Evolutionary conservation across 192 early-diverging fungal genomes (phyloP).

Genomic region (Backusella parvicylindrica): DNA sequence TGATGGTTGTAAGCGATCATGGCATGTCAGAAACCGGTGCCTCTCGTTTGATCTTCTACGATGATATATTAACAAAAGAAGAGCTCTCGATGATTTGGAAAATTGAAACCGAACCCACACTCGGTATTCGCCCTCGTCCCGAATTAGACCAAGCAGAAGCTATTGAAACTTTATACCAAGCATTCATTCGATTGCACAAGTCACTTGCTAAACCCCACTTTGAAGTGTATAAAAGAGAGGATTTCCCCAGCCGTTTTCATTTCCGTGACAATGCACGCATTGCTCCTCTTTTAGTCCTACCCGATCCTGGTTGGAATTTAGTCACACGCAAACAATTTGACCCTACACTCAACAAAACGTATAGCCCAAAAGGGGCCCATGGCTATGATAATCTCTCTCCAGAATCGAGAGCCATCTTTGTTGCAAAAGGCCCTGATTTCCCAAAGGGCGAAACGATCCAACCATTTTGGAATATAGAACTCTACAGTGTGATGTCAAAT

Average conservation of each 20-base stretch:
- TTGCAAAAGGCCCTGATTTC: conserved; percentile 65
- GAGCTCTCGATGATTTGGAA: conserved; percentile 41
- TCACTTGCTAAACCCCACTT: conserved; percentile 42
- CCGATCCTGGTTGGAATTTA: conserved; percentile 62
- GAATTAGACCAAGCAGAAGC: conserved; percentile 29
- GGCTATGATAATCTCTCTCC: conserved; percentile 77
- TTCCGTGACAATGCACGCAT: conserved; percentile 62
- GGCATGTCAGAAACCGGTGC: conserved; percentile 70
- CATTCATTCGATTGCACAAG: conserved; percentile 9
- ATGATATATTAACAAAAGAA: conserved; percentile 47
- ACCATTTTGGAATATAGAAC: conserved; percentile 71
- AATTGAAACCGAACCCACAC: conserved; percentile 57
- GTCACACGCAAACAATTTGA: conserved; percentile 39
- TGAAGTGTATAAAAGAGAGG: conserved; percentile 67
- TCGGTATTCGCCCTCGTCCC: conserved; percentile 53
- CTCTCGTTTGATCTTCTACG: conserved; percentile 65
- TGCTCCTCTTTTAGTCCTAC: conserved; percentile 68
- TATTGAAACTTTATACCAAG: conserved; percentile 47
- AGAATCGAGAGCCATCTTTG: conserved; percentile 84
- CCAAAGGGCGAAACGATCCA: conserved; percentile 22
- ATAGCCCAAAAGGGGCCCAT: conserved; percentile 60
- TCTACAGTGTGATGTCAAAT: conserved; percentile 62
- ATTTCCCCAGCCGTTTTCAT: conserved; percentile 71
- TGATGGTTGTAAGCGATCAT: conserved; percentile 75
- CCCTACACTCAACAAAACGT: conserved; percentile 8